phyloP scores from a whole-genome alignment of 768 basidiomycete species.

The Auriscalpium orientale region DNA sequence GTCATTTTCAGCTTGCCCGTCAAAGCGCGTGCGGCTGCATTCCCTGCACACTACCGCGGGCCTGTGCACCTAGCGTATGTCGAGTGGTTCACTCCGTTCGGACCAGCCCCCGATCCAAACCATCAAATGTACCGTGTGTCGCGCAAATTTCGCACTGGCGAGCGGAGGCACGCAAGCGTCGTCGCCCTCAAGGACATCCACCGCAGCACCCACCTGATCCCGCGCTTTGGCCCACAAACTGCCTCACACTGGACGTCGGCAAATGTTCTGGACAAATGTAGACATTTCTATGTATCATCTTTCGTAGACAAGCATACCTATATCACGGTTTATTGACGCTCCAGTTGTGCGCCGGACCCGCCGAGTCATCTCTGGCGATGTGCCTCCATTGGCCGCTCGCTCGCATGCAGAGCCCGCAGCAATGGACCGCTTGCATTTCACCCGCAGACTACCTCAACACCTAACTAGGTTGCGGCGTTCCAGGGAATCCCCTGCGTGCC shows the following conservation, averaged over 20 bases:
- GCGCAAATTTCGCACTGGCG: neutral
- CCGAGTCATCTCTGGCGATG: too few relatives aligned
- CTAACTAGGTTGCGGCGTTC: too few relatives aligned
- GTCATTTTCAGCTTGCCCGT: neutral
- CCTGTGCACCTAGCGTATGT: neutral
- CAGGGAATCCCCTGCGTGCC: too few relatives aligned
- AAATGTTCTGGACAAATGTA: slow-evolving; percentile 7
- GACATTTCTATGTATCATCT: slow-evolving; percentile 6
- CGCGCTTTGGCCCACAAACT: slow-evolving; percentile 1
- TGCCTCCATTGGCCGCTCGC: too few relatives aligned
- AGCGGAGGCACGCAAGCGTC: neutral
- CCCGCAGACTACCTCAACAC: too few relatives aligned
- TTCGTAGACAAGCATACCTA: slow-evolving; percentile 4
- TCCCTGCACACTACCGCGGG: neutral
- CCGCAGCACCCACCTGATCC: slow-evolving; percentile 4
- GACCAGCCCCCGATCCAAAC: neutral
- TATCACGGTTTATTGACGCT: neutral
- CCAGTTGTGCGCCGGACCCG: too few relatives aligned
- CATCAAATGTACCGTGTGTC: neutral
- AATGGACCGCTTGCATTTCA: too few relatives aligned
- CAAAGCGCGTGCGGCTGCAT: neutral
- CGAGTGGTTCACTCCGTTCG: neutral
- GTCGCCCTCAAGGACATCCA: slow-evolving; percentile 2
- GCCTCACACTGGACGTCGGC: slow-evolving; percentile 5
- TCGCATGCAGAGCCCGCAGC: too few relatives aligned